phyloP scores from a whole-genome alignment of 2,329 filamentous ascomycete species.

The Sporothrix curviconia region DNA sequence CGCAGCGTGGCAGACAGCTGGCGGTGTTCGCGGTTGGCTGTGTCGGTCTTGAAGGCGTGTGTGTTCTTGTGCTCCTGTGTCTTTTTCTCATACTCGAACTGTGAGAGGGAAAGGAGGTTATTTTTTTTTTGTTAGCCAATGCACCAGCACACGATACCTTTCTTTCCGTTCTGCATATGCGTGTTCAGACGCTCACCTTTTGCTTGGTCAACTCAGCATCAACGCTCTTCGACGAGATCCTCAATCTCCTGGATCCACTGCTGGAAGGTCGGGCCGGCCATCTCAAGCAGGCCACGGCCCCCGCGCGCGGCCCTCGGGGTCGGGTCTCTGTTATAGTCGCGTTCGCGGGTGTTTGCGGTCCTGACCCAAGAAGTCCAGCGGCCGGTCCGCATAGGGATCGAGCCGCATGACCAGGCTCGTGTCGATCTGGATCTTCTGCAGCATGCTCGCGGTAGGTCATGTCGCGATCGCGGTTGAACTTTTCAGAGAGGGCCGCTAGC shows the following conservation, averaged over 20 bases:
- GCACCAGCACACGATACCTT: too few species aligned
- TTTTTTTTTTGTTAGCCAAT: too few species aligned
- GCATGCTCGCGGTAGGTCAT: constrained; percentile 79
- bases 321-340: constrained; percentile 32
- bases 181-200: constrained; percentile 57
- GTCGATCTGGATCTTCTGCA: constrained; percentile 87
- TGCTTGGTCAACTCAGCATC: constrained; percentile 77
- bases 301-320: constrained; percentile 28
- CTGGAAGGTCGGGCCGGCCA: constrained; percentile 77
- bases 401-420: constrained; percentile 80
- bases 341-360: constrained; percentile 26
- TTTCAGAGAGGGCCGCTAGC: constrained; percentile 66
- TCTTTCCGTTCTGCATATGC: too few species aligned
- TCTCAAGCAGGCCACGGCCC: constrained; percentile 55
- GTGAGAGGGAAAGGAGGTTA: constrained; percentile 9
- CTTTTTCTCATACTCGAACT: constrained; percentile 60
- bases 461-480: constrained; percentile 75
- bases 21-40: constrained; percentile 55
- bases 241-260: constrained; percentile 84
- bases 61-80: constrained; percentile 53
- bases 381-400: constrained; percentile 62
- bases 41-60: constrained; percentile 54
- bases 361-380: constrained; percentile 30
- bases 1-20: constrained; percentile 55
- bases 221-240: constrained; percentile 75